Conservation (phyloP, 2,329 filamentous ascomycete species). For the Cercospora canescens region DNA sequence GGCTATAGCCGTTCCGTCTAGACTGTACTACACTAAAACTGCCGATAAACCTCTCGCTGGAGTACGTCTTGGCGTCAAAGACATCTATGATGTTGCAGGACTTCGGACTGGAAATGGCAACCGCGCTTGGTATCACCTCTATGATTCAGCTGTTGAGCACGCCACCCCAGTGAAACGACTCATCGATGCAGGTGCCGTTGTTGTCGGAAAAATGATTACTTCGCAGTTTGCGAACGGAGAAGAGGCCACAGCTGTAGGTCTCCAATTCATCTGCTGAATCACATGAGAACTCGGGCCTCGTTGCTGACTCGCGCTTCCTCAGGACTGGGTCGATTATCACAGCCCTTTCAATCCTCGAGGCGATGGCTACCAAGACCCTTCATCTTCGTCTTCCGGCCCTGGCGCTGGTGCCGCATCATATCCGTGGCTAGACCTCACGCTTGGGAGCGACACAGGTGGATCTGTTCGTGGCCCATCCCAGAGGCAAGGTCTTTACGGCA, state of each 20-base stretch:
- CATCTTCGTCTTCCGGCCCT: conserved; percentile 50
- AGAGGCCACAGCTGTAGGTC: conserved; percentile 43
- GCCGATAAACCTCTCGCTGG: conserved; percentile 59
- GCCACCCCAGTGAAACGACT: conserved; percentile 56
- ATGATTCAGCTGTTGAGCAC: conserved; percentile 48
- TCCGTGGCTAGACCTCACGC: conserved; percentile 51
- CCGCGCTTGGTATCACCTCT: conserved; percentile 58
- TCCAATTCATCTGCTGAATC: background rate
- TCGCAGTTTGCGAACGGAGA: conserved; percentile 49
- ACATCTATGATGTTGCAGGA: conserved; percentile 61
- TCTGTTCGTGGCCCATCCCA: conserved; percentile 51
- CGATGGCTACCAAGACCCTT: conserved; percentile 48
- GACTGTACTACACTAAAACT: conserved; percentile 59
- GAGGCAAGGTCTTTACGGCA: conserved; percentile 53
- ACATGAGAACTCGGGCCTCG: background rate
- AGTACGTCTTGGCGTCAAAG: conserved; percentile 63
- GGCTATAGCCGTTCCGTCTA: conserved; percentile 58
- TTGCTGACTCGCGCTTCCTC: background rate
- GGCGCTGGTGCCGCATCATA: conserved; percentile 51
- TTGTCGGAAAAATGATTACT: conserved; percentile 50
- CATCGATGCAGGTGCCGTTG: conserved; percentile 59
- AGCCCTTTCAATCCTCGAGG: conserved; percentile 45
- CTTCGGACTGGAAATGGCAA: conserved; percentile 59
- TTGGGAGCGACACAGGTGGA: conserved; percentile 54
- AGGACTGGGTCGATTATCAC: conserved; percentile 51